Conservation (phyloP, 1,139 yeast genomes). For the Magnusiomyces suaveolens region DNA sequence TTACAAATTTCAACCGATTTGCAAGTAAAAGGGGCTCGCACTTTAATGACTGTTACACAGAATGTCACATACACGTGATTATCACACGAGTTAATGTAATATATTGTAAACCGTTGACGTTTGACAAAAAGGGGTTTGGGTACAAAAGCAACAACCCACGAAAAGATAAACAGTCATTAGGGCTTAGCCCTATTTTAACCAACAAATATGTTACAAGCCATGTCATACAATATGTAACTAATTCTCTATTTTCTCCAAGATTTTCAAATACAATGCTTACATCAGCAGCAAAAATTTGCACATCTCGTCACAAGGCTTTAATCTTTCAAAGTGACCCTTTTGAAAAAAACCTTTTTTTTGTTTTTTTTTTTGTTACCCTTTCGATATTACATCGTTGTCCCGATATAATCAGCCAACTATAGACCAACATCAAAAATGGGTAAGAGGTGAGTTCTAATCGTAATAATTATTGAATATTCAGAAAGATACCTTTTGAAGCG, state of each 20-base stretch:
- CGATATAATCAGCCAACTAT: constrained; percentile 16
- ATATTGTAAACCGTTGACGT: no score
- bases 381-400: constrained; percentile 13
- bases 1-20: no score
- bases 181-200: constrained; percentile 15
- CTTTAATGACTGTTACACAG: no score
- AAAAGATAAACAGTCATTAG: constrained; percentile 9
- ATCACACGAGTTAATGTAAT: no score
- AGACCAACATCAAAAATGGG: constrained; percentile 47
- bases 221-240: not conserved
- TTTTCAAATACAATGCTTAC: not conserved
- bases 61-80: no score
- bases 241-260: not conserved
- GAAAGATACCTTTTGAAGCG: not conserved
- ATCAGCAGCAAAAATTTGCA: constrained; percentile 8
- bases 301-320: not conserved
- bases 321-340: not conserved
- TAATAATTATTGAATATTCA: not conserved
- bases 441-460: constrained; percentile 48
- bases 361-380: constrained; percentile 10
- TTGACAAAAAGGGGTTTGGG: no score
- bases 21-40: no score
- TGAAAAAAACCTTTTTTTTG: constrained; percentile 7
- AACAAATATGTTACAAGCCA: not conserved
- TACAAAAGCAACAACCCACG: no score